Conservation (phyloP, 1,139 yeast genomes). For the Candida albicans region DNA sequence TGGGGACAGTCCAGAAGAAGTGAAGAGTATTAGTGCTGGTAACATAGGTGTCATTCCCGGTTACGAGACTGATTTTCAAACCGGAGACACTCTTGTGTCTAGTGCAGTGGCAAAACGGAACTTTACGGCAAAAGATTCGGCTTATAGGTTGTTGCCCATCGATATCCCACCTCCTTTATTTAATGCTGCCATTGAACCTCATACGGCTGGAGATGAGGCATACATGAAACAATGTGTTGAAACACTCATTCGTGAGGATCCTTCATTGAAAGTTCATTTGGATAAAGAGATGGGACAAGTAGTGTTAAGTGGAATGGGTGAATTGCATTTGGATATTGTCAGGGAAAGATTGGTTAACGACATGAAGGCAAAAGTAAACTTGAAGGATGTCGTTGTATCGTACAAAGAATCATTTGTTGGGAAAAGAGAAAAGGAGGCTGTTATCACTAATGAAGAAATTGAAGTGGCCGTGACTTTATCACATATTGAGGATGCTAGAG, state of each 20-base stretch:
- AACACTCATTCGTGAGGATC: constrained; percentile 69
- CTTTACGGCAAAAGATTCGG: constrained; percentile 50
- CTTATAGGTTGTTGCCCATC: constrained; percentile 69
- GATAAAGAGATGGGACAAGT: constrained; percentile 93
- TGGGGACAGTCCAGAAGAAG: constrained; percentile 81
- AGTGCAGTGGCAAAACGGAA: constrained; percentile 47
- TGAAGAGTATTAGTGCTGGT: constrained; percentile 63
- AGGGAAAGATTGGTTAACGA: constrained; percentile 74
- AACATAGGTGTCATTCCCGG: constrained; percentile 90
- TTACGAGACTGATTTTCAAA: constrained; percentile 64
- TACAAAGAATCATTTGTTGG: constrained; percentile 69
- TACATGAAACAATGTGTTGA: constrained; percentile 66
- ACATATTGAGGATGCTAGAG: constrained; percentile 48
- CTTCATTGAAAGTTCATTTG: constrained; percentile 26
- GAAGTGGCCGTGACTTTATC: constrained; percentile 47
- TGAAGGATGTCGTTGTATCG: constrained; percentile 84
- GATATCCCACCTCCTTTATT: constrained; percentile 91
- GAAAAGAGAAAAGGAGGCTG: constrained; percentile 4
- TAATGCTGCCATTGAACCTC: constrained; percentile 81
- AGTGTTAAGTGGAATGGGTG: constrained; percentile 93
- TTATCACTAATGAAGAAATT: constrained; percentile 17
- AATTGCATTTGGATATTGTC: constrained; percentile 86
- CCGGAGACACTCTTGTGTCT: constrained; percentile 86
- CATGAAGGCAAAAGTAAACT: constrained; percentile 75
- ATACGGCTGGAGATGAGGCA: constrained; percentile 76